Evolutionary conservation across 177 flowering plant genomes (phyloP).

Genomic region (Vitis hybrid): DNA sequence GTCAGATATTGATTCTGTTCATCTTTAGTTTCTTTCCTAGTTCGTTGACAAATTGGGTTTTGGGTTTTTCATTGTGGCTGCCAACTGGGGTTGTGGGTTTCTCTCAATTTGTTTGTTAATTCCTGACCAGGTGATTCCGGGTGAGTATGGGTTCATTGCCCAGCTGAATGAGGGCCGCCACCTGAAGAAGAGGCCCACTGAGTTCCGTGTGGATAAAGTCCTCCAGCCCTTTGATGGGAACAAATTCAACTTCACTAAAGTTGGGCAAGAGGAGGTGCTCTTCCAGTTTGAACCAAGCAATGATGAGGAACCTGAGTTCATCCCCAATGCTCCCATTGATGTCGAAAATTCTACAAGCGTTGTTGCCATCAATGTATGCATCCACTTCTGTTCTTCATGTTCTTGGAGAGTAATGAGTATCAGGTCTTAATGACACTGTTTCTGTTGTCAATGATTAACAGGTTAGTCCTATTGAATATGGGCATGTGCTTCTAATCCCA

Average conservation of each 20-base stretch:
- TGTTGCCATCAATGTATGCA: slow-evolving; percentile 78
- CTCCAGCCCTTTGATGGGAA: slow-evolving; percentile 78
- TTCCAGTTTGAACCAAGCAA: slow-evolving; percentile 71
- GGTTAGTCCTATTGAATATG: slow-evolving; percentile 93
- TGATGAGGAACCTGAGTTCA: slow-evolving; percentile 47
- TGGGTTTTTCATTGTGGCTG: neutral
- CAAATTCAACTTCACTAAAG: slow-evolving; percentile 92
- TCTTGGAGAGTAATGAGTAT: neutral
- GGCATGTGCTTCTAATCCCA: slow-evolving; percentile 83
- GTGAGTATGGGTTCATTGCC: slow-evolving; percentile 72
- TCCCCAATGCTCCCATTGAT: slow-evolving; percentile 58
- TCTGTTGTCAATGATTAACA: slow-evolving; percentile 21
- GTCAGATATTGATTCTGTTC: slow-evolving; percentile 20
- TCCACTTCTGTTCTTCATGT: neutral
- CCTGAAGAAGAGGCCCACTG: slow-evolving; percentile 86
- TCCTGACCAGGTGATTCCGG: slow-evolving; percentile 63
- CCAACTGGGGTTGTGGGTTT: neutral
- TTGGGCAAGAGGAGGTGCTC: slow-evolving; percentile 87
- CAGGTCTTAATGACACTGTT: neutral
- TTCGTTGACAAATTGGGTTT: neutral
- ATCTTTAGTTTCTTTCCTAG: neutral
- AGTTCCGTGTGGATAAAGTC: slow-evolving; percentile 82
- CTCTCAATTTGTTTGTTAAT: neutral
- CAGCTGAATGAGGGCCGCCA: slow-evolving; percentile 94
- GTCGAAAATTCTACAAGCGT: slow-evolving; percentile 59